Evolutionary conservation across 345 rosid species (phyloP).

Genomic region (Boechera divaricarpa): DNA sequence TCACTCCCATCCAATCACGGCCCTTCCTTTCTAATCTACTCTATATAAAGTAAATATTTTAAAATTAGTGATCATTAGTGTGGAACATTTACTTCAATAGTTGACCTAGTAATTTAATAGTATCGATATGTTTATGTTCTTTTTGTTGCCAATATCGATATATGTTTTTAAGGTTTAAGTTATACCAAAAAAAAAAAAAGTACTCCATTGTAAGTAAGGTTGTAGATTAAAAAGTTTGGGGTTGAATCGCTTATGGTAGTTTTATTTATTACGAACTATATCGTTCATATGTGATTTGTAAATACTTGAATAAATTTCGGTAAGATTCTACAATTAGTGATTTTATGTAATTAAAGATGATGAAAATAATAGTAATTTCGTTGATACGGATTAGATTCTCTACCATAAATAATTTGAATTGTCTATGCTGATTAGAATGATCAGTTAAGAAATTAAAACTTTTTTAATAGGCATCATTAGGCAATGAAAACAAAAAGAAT

Average conservation of each 20-base stretch:
- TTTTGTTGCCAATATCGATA: neutral
- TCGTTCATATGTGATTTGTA: neutral
- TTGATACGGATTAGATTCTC: constrained; percentile 4
- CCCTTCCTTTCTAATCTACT: constrained; percentile 20
- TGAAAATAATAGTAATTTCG: neutral
- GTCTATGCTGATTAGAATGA: neutral
- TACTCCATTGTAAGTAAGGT: neutral
- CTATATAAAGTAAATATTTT: neutral
- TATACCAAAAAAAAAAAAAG: neutral
- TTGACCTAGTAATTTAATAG: constrained; percentile 13
- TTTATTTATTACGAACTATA: too few relatives aligned
- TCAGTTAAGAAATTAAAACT: neutral
- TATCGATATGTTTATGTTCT: neutral
- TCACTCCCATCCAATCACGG: constrained; percentile 39
- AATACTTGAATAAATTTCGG: neutral
- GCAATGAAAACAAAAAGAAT: constrained; percentile 1
- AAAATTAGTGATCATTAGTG: constrained; percentile 13
- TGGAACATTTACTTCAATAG: constrained; percentile 29
- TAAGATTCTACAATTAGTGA: neutral
- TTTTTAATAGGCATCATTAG: neutral
- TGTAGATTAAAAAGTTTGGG: neutral
- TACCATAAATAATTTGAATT: neutral
- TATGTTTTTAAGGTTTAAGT: neutral
- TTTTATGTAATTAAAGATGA: neutral
- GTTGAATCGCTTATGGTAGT: neutral